Evolutionary conservation across 2,329 filamentous ascomycete species (phyloP).

Genomic region (Acephala macrosclerotiorum): DNA sequence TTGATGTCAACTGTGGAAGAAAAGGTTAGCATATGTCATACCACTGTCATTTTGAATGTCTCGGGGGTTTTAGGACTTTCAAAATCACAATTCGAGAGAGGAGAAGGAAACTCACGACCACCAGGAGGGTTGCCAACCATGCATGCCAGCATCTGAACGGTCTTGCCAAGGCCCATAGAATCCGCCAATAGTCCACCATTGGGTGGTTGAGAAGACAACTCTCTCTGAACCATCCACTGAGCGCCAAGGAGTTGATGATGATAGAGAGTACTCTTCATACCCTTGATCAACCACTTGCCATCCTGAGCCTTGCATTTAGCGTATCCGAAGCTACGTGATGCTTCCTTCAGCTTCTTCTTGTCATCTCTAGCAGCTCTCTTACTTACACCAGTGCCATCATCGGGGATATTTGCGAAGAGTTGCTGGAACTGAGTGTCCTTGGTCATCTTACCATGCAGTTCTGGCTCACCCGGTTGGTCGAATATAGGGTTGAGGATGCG

Average conservation of each 20-base stretch:
- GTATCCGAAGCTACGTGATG: constrained; percentile 51
- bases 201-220: constrained; percentile 48
- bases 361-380: constrained; percentile 40
- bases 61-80: no score
- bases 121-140: constrained; percentile 49
- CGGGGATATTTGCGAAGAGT: constrained; percentile 39
- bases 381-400: constrained; percentile 22
- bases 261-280: constrained; percentile 55
- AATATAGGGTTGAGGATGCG: constrained; percentile 34
- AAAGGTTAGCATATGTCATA: no score
- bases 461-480: constrained; percentile 29
- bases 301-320: constrained; percentile 43
- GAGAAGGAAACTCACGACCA: background rate
- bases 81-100: no score
- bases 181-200: constrained; percentile 66
- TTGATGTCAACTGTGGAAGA: constrained; percentile 44
- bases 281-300: constrained; percentile 53
- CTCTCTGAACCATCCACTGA: constrained; percentile 61
- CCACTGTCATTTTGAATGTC: no score
- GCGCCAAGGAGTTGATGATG: constrained; percentile 59
- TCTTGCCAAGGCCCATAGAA: constrained; percentile 72
- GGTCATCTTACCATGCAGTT: constrained; percentile 25
- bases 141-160: constrained; percentile 54
- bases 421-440: constrained; percentile 39
- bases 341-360: constrained; percentile 46